A percentile compares a stretch with the other conserved stretches of the same genome.
Conservation (phyloP, 768 basidiomycete genomes). For the Nidularia pulvinata region DNA sequence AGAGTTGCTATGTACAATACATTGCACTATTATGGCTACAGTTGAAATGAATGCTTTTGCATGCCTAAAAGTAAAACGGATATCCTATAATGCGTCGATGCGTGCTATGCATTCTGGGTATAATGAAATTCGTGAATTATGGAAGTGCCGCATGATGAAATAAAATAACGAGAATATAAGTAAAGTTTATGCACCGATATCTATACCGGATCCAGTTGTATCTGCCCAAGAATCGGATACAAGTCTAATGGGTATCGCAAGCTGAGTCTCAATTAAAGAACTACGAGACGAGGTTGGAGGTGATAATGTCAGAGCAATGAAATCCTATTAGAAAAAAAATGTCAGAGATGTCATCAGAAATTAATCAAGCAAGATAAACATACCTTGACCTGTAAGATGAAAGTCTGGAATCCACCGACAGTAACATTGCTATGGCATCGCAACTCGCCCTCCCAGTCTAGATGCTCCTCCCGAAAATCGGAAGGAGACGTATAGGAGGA, state of each 20-base stretch:
- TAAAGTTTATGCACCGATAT: neutral
- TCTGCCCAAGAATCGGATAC: slow-evolving; percentile 55
- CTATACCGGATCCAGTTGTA: neutral
- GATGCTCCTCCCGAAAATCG: slow-evolving; percentile 29
- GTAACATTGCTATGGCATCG: slow-evolving; percentile 30
- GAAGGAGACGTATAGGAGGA: slow-evolving; percentile 12
- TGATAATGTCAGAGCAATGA: slow-evolving; percentile 46
- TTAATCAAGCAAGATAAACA: slow-evolving; percentile 7
- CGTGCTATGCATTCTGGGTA: no score
- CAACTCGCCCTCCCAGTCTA: slow-evolving; percentile 67
- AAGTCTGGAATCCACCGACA: slow-evolving; percentile 45
- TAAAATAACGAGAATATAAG: no score
- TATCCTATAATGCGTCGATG: neutral
- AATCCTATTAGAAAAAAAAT: slow-evolving; percentile 42
- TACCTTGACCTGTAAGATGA: slow-evolving; percentile 40
- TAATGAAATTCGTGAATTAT: no score
- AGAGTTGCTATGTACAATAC: no score
- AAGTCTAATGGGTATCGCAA: slow-evolving; percentile 52
- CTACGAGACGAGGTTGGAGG: slow-evolving; percentile 32
- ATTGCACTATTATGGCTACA: no score
- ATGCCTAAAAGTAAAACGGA: no score
- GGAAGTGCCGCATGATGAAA: no score
- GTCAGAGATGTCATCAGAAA: neutral
- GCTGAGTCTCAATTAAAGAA: slow-evolving; percentile 32
- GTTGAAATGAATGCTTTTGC: no score